Percentiles rank a stretch among this genome's conserved stretches.
phyloP scores from a whole-genome alignment of 192 early-diverging fungal species.

The Spizellomyces punctatus region DNA sequence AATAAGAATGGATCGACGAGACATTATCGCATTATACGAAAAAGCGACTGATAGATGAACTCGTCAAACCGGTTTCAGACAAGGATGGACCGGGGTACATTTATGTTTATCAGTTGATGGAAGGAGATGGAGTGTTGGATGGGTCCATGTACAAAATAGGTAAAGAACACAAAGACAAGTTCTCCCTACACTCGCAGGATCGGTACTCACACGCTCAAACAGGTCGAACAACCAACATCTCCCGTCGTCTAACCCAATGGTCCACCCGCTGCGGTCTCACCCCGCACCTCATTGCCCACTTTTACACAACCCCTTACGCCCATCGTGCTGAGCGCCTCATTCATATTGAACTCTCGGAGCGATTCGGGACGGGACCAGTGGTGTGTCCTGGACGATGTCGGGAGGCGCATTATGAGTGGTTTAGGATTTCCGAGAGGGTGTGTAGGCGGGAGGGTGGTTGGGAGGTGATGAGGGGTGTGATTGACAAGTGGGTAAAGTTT shows the following conservation, averaged over 20 bases:
- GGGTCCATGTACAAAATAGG: slow-evolving; percentile 35
- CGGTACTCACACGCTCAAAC: too few relatives aligned
- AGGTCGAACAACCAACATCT: slow-evolving; percentile 32
- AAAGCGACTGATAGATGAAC: slow-evolving; percentile 13
- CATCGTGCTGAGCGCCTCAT: slow-evolving; percentile 33
- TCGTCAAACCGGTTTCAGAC: slow-evolving; percentile 14
- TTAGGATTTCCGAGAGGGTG: background rate
- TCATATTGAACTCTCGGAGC: slow-evolving; percentile 32
- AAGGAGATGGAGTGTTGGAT: background rate
- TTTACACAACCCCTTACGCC: background rate
- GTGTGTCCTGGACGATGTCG: slow-evolving; percentile 27
- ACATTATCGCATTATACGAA: background rate
- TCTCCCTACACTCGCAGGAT: too few relatives aligned
- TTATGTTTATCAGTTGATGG: slow-evolving; percentile 29
- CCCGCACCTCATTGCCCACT: slow-evolving; percentile 21
- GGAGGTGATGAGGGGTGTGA: slow-evolving; percentile 13
- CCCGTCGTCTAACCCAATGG: slow-evolving; percentile 26
- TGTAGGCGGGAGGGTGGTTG: background rate
- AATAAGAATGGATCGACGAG: slow-evolving; percentile 6
- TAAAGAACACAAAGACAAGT: background rate
- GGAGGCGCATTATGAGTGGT: slow-evolving; percentile 40
- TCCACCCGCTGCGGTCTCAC: slow-evolving; percentile 28
- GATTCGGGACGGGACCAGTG: slow-evolving; percentile 27
- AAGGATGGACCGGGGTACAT: slow-evolving; percentile 34
- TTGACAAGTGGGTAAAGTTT: slow-evolving; percentile 31